Conservation (phyloP, 495 filamentous ascomycete genomes). For the Penicillium pulvis region DNA sequence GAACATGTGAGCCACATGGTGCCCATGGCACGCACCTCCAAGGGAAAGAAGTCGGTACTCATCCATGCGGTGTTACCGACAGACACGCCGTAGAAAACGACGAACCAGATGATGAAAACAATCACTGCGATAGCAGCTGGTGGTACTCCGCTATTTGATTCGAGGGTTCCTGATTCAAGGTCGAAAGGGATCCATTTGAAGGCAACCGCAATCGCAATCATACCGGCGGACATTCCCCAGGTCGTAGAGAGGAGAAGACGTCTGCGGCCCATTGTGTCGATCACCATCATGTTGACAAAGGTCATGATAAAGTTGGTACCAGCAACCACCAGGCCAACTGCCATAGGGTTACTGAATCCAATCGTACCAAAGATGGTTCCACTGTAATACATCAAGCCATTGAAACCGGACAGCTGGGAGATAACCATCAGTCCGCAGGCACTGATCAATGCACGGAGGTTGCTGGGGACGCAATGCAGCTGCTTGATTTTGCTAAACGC, state of each 20-base stretch:
- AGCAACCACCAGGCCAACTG: constrained; percentile 53
- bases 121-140: constrained; percentile 47
- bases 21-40: constrained; percentile 54
- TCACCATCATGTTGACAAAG: constrained; percentile 49
- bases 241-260: constrained; percentile 51
- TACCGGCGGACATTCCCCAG: constrained; percentile 47
- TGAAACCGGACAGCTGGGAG: constrained; percentile 51
- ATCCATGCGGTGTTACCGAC: constrained; percentile 56
- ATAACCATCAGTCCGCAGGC: constrained; percentile 55
- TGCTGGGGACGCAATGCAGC: constrained; percentile 48
- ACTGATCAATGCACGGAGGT: constrained; percentile 51
- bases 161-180: constrained; percentile 28
- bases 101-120: constrained; percentile 51
- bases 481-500: constrained; percentile 44
- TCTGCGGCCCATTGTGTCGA: constrained; percentile 53
- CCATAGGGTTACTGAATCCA: constrained; percentile 53
- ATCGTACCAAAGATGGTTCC: constrained; percentile 55
- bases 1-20: constrained; percentile 55
- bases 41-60: constrained; percentile 52
- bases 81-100: constrained; percentile 47
- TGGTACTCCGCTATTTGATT: constrained; percentile 23
- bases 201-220: constrained; percentile 47
- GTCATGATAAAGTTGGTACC: constrained; percentile 58
- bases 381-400: constrained; percentile 55
- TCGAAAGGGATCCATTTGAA: constrained; percentile 55